These are phyloP conservation scores for Micromonas commoda DNA, from an alignment of 139 green algal species.

Conservation along the genomic window DNA sequence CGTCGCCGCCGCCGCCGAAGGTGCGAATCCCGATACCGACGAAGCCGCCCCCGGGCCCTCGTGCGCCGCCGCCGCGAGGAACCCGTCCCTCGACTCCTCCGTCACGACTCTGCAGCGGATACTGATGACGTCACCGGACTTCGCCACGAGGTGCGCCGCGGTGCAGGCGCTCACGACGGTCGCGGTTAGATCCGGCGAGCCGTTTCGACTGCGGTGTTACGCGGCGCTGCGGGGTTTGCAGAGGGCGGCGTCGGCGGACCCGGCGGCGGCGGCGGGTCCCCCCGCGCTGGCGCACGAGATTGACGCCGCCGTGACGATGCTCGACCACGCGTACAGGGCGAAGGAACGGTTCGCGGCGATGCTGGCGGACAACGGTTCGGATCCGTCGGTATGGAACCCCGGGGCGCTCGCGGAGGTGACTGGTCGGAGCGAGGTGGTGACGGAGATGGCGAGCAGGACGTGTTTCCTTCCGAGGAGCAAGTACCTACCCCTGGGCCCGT, in stretches of 20 bases:
- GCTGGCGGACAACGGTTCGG: neutral
- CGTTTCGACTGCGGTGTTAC: slow-evolving; percentile 37
- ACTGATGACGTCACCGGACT: neutral
- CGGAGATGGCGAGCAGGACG: neutral
- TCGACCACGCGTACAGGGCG: neutral
- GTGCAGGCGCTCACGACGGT: slow-evolving; percentile 34
- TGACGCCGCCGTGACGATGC: neutral
- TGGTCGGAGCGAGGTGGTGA: neutral
- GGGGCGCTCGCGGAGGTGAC: neutral
- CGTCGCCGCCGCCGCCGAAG: too few relatives aligned
- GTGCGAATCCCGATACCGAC: too few relatives aligned
- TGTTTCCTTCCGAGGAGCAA: neutral
- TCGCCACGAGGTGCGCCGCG: neutral
- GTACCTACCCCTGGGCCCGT: neutral
- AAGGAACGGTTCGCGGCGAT: neutral
- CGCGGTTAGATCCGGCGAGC: slow-evolving; percentile 31
- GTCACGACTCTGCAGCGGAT: slow-evolving; percentile 27
- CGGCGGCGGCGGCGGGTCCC: neutral
- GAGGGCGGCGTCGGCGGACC: neutral
- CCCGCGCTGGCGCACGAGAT: neutral
- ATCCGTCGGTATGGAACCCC: neutral
- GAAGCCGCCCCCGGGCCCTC: too few relatives aligned
- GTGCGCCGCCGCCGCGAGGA: slow-evolving; percentile 25
- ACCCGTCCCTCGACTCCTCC: slow-evolving; percentile 30
- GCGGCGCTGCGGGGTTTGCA: neutral